Evolutionary conservation across 306 rosid genomes (phyloP).

Genomic region (Glycine tomentella): DNA sequence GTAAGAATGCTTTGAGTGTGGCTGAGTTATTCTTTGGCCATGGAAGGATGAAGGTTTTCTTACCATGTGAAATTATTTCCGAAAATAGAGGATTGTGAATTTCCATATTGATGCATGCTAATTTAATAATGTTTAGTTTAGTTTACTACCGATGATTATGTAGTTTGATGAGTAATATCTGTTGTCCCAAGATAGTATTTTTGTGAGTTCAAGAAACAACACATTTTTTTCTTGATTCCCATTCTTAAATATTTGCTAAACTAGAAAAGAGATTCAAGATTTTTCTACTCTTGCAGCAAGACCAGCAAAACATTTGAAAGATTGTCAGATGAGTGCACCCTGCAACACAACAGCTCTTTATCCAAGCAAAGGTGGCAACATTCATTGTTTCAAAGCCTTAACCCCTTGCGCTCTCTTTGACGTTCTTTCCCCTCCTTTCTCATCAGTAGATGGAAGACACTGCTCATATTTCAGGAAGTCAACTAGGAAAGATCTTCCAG

Average conservation of each 20-base stretch:
- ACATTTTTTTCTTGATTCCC: constrained; percentile 19
- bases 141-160: not conserved
- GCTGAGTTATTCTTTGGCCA: not conserved
- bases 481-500: constrained; percentile 45
- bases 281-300: constrained; percentile 41
- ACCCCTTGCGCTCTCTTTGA: constrained; percentile 60
- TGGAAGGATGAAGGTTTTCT: too few species aligned
- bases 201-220: not conserved
- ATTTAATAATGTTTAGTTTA: not conserved
- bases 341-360: constrained; percentile 51
- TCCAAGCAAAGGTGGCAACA: constrained; percentile 59
- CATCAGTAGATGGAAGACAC: constrained; percentile 52
- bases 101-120: constrained; percentile 29
- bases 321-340: constrained; percentile 56
- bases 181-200: constrained; percentile 7
- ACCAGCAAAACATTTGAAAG: constrained; percentile 51
- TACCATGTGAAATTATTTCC: not conserved
- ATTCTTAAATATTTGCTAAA: not conserved
- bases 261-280: constrained; percentile 18
- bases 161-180: constrained; percentile 1
- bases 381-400: constrained; percentile 55
- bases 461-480: constrained; percentile 54
- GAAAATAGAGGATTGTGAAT: constrained; percentile 21
- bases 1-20: not conserved
- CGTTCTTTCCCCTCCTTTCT: constrained; percentile 59